phyloP scores from a whole-genome alignment of 768 basidiomycete genomes.

The Podaxis sp. region DNA sequence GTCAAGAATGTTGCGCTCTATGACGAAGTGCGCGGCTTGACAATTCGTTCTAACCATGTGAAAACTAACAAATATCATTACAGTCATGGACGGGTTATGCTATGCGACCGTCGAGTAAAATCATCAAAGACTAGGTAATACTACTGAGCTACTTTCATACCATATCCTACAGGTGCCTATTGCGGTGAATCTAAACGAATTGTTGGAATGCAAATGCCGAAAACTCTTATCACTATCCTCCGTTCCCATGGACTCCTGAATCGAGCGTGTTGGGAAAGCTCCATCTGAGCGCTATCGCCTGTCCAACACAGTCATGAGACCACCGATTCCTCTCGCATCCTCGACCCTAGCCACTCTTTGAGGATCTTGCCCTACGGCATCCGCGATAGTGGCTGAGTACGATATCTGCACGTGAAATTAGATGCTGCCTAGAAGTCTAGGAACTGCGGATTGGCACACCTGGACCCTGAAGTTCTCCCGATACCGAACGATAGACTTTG shows the following conservation, averaged over 20 bases:
- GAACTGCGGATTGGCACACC: background rate
- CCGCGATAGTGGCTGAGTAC: background rate
- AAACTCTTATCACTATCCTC: background rate
- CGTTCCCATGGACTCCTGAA: background rate
- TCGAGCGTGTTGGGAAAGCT: background rate
- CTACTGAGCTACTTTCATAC: constrained; percentile 4
- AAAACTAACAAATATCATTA: constrained; percentile 13
- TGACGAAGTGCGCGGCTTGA: constrained; percentile 73
- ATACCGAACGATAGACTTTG: background rate
- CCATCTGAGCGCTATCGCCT: constrained; percentile 23
- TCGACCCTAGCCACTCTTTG: constrained; percentile 63
- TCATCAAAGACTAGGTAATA: constrained; percentile 45
- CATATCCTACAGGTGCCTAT: background rate
- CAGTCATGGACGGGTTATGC: constrained; percentile 98
- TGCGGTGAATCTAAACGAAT: background rate
- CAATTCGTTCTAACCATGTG: constrained; percentile 6
- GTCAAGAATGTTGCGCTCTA: constrained; percentile 71
- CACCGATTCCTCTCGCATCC: constrained; percentile 60
- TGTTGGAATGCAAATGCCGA: background rate
- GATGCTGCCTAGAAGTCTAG: background rate
- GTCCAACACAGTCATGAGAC: constrained; percentile 71
- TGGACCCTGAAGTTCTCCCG: constrained; percentile 6
- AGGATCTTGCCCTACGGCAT: constrained; percentile 41
- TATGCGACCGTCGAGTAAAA: constrained; percentile 67
- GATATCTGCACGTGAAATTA: background rate